Base-by-base conservation (phyloP, 1,284 basidiomycete genomes). In the Peniophora sp. region DNA sequence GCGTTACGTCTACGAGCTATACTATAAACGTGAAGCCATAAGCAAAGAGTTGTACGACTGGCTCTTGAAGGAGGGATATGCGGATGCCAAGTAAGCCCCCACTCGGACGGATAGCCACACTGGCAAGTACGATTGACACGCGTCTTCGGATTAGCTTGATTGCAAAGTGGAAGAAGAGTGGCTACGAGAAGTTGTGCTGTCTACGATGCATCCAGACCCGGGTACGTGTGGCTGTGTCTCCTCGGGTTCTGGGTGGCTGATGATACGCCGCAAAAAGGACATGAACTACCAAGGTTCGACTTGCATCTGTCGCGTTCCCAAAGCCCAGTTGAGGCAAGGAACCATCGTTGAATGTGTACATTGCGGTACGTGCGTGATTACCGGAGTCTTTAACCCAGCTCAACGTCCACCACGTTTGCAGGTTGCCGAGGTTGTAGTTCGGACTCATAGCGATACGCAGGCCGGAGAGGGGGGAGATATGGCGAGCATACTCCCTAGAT, bases 251-350 rank as follows among this genome's bases (percentile, higher is more conserved):
- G 37, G 20, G 14, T 42, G 11, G n/a, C 17, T 27, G 51, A 44
- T 51, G 32, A 47, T 22, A 39, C 8, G 37, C 12, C 17, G 17
- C 35, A 24, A 49, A 55, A 51, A 94, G 89, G 97, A 98, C 66
- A 98, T 97, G 94, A 99, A 98, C 72, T 97, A 98, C 64, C 88
- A 96, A 73, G 97, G 97, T 6, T 97, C 94, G n/a, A 97, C 97
- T 24, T 99, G 97, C 67, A 89, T 99, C 53, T 99, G 97, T 66
- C 82, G 97, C 58, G 95, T 99, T 47, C 97, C 97, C 2, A 98
- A 97, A 67, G 87, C 91, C 3, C 88, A 93, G 61, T 77, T 99
- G 23, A 88, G 93, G 53, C 75, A 82, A 50, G 96, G 94, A 3
- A 93, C 91, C 2, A 76, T 98, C n/a, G 96, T 99, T 0, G 92